These are phyloP conservation scores for Ganoderma leucocontextum DNA, from an alignment of 1,284 basidiomycete species.

Conservation along the genomic window DNA sequence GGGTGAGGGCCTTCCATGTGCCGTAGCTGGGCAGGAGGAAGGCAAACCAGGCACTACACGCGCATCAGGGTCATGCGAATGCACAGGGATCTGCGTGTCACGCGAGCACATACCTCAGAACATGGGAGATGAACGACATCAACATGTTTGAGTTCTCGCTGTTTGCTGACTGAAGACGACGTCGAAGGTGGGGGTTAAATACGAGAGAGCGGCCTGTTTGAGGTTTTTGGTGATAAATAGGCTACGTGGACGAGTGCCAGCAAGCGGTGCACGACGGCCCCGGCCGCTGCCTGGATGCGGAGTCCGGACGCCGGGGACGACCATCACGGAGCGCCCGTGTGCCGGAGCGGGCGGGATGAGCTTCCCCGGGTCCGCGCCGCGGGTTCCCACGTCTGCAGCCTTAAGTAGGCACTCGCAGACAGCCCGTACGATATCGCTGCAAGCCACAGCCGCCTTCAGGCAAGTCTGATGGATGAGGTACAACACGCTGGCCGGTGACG, in stretches of 20 bases:
- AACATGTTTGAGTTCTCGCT: constrained; percentile 45
- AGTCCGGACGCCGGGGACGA: neutral
- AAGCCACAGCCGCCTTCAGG: neutral
- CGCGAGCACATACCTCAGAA: constrained; percentile 43
- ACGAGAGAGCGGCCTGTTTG: constrained; percentile 10
- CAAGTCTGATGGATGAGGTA: neutral
- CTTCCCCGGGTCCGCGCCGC: neutral
- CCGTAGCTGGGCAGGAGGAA: constrained; percentile 68
- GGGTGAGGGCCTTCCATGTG: constrained; percentile 73
- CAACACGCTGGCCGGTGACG: neutral
- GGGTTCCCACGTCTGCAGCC: too few species aligned
- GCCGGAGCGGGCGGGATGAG: constrained; percentile 2
- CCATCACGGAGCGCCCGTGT: constrained; percentile 6
- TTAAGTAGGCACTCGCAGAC: too few species aligned
- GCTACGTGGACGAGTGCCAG: constrained; percentile 18
- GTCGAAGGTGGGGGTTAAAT: neutral
- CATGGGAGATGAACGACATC: constrained; percentile 55
- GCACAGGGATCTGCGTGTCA: constrained; percentile 20
- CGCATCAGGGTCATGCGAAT: constrained; percentile 13
- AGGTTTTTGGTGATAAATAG: neutral
- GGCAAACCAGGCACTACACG: constrained; percentile 73
- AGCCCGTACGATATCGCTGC: neutral
- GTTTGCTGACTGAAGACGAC: neutral
- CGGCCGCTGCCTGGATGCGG: neutral
- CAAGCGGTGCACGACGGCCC: constrained; percentile 6